Conservation (phyloP, 2,329 filamentous ascomycete genomes). For the Colletotrichum agaves region DNA sequence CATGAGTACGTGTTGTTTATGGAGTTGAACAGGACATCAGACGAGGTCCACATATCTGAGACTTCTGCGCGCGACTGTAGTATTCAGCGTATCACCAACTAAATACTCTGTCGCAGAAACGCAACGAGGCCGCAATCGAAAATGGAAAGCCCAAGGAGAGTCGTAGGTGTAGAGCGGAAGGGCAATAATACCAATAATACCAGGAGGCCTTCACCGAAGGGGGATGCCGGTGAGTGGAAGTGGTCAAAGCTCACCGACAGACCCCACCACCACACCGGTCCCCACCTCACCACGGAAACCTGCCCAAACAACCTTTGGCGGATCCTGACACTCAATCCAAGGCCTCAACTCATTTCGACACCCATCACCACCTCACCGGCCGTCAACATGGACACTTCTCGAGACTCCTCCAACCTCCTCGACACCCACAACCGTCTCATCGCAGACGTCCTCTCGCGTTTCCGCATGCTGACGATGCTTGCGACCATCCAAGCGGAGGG, state of each 20-base stretch:
- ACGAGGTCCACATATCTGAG: too few relatives aligned
- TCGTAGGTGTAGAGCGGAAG: too few relatives aligned
- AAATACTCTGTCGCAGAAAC: neutral
- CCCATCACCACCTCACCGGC: neutral
- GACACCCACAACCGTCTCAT: slow-evolving; percentile 58
- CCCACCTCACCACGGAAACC: slow-evolving; percentile 13
- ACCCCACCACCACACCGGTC: slow-evolving; percentile 4
- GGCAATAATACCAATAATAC: too few relatives aligned
- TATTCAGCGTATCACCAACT: too few relatives aligned
- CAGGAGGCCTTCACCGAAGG: too few relatives aligned
- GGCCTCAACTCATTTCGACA: neutral
- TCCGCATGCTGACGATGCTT: slow-evolving; percentile 56
- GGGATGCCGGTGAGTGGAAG: too few relatives aligned
- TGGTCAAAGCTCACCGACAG: too few relatives aligned
- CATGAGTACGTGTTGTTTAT: neutral
- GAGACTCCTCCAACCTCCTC: slow-evolving; percentile 36
- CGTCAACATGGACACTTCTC: slow-evolving; percentile 30
- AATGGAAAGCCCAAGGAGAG: too few relatives aligned
- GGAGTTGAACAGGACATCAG: too few relatives aligned
- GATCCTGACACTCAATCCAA: slow-evolving; percentile 9
- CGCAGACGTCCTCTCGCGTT: slow-evolving; percentile 56
- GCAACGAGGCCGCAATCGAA: neutral
- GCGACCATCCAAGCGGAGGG: slow-evolving; percentile 55
- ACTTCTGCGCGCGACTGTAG: too few relatives aligned
- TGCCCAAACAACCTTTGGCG: slow-evolving; percentile 7